Percentiles rank a stretch among this genome's conserved stretches.
phyloP scores from a whole-genome alignment of 352 stramenopile species.

The Pythium myriotylum region DNA sequence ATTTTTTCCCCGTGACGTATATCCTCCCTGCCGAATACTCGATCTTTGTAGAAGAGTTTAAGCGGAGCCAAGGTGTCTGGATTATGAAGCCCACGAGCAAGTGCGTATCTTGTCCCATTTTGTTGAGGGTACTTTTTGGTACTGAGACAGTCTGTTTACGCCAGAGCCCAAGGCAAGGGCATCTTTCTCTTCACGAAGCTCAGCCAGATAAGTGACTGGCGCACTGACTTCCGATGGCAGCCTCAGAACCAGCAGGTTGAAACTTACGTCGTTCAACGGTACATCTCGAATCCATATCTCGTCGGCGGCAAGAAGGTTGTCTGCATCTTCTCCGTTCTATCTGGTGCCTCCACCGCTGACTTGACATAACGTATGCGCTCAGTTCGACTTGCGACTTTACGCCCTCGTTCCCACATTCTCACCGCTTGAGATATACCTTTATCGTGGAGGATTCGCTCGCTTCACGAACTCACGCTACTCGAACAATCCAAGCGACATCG shows the following conservation, averaged over 20 bases:
- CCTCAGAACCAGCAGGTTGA: conserved; percentile 84
- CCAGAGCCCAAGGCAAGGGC: conserved; percentile 85
- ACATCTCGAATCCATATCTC: conserved; percentile 94
- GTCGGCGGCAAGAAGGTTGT: conserved; percentile 91
- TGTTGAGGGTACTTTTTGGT: no score
- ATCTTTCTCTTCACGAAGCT: conserved; percentile 96
- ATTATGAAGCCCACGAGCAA: conserved; percentile 97
- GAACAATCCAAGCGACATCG: conserved; percentile 87
- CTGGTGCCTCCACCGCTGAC: no score
- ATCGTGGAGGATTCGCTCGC: conserved; percentile 89
- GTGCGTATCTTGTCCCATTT: conserved; percentile 34
- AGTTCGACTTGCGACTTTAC: conserved; percentile 94
- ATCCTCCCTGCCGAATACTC: conserved; percentile 94
- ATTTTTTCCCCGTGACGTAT: conserved; percentile 93
- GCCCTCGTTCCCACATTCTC: conserved; percentile 92
- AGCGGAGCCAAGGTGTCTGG: conserved; percentile 90
- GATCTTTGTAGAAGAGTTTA: conserved; percentile 95
- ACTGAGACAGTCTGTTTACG: no score
- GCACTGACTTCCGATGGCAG: conserved; percentile 85
- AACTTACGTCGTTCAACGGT: conserved; percentile 94
- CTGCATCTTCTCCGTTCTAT: no score
- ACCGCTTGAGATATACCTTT: conserved; percentile 92
- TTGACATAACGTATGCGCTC: not conserved
- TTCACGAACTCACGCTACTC: conserved; percentile 93
- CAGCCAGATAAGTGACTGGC: conserved; percentile 93